phyloP scores from a whole-genome alignment of 495 filamentous ascomycete genomes.

The Stereocaulon alpinum region DNA sequence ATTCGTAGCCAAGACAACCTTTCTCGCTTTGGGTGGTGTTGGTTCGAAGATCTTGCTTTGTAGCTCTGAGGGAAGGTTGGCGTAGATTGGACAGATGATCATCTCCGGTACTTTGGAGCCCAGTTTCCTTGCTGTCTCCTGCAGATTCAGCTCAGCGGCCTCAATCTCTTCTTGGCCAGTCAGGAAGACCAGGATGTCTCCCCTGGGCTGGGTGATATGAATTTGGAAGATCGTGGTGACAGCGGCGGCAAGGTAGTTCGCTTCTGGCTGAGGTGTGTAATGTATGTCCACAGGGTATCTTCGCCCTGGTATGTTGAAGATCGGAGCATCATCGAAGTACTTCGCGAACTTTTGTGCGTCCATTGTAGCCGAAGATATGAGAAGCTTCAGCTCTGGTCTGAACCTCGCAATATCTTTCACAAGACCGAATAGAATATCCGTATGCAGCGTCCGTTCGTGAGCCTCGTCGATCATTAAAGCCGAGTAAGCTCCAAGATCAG shows the following conservation, averaged over 20 bases:
- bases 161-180: slow-evolving; percentile 91
- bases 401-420: slow-evolving; percentile 86
- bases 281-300: slow-evolving; percentile 86
- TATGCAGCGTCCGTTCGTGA: slow-evolving; percentile 85
- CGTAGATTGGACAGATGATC: slow-evolving; percentile 80
- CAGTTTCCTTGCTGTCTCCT: slow-evolving; percentile 70
- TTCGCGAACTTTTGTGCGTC: slow-evolving; percentile 86
- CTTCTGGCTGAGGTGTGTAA: slow-evolving; percentile 85
- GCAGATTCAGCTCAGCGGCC: slow-evolving; percentile 66
- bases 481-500: slow-evolving; percentile 73
- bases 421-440: slow-evolving; percentile 83
- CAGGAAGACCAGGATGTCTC: slow-evolving; percentile 85
- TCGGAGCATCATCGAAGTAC: slow-evolving; percentile 91
- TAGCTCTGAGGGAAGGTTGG: slow-evolving; percentile 75
- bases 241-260: slow-evolving; percentile 85
- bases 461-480: slow-evolving; percentile 96
- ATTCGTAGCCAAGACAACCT: slow-evolving; percentile 82
- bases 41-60: slow-evolving; percentile 87
- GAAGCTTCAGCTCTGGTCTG: slow-evolving; percentile 76
- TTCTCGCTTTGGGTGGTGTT: slow-evolving; percentile 66
- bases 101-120: slow-evolving; percentile 77
- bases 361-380: slow-evolving; percentile 93
- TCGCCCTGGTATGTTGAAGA: slow-evolving; percentile 92
- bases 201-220: slow-evolving; percentile 73
- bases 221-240: slow-evolving; percentile 96